A percentile compares a stretch with the other conserved stretches of the same genome.
Evolutionary conservation across 306 rosid species (phyloP).

Genomic region (Canavalia ensiformis): DNA sequence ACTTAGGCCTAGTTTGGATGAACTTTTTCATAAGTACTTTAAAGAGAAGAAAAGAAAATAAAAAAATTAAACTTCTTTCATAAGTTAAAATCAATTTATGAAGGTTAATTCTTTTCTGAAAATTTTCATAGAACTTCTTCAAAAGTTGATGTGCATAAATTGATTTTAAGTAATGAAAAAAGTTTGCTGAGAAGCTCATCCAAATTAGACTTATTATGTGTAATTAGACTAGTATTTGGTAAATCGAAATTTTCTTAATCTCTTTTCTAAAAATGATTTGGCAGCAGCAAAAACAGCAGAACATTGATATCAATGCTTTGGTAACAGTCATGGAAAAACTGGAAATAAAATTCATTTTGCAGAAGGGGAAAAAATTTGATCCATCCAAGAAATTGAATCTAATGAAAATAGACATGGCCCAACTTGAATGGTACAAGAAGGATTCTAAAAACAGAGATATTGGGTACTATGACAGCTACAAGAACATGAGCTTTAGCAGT

Average conservation of each 20-base stretch:
- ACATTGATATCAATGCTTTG: slow-evolving; percentile 23
- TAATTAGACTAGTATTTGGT: not conserved
- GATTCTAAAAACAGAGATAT: not conserved
- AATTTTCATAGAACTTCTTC: too few species aligned
- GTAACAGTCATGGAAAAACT: not conserved
- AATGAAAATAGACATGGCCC: slow-evolving; percentile 58
- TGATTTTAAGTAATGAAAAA: too few species aligned
- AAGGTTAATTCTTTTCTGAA: too few species aligned
- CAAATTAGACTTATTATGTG: not conserved
- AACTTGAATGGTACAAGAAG: slow-evolving; percentile 75
- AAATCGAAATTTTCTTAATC: not conserved
- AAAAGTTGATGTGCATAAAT: too few species aligned
- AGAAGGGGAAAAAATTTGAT: slow-evolving; percentile 27
- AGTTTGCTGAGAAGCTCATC: too few species aligned
- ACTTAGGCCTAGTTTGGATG: not conserved
- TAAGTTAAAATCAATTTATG: too few species aligned
- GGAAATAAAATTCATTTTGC: slow-evolving; percentile 7
- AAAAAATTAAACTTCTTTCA: too few species aligned
- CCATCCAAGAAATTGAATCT: slow-evolving; percentile 50
- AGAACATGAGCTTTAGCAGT: not conserved
- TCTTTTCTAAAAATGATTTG: slow-evolving; percentile 14
- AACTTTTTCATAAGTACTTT: too few species aligned
- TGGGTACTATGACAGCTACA: slow-evolving; percentile 78
- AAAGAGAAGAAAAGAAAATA: too few species aligned
- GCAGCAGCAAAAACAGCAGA: slow-evolving; percentile 28